These are phyloP conservation scores for Haplographium delicatum DNA, from an alignment of 495 filamentous ascomycete species.

Conservation along the genomic window DNA sequence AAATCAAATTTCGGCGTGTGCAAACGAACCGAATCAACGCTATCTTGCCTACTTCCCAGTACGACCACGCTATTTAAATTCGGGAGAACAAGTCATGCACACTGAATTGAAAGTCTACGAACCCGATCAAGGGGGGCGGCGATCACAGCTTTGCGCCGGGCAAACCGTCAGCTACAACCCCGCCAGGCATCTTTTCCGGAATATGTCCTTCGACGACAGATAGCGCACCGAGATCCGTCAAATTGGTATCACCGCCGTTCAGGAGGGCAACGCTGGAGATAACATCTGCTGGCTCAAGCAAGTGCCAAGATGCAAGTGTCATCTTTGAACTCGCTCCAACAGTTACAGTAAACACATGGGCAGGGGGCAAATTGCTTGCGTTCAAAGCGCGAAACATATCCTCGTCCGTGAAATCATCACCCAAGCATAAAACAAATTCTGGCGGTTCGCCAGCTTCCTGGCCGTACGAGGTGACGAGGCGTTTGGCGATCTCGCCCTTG, in stretches of 20 bases:
- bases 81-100: no score
- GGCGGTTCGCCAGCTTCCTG: conserved; percentile 41
- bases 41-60: no score
- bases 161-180: conserved; percentile 3
- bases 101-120: no score
- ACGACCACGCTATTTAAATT: no score
- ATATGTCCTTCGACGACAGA: conserved; percentile 22
- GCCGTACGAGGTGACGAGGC: conserved; percentile 62
- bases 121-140: no score
- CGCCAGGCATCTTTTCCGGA: conserved; percentile 13
- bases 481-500: conserved; percentile 87
- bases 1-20: no score
- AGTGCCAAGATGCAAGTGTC: conserved; percentile 80
- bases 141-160: neutral
- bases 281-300: conserved; percentile 82
- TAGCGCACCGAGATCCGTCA: conserved; percentile 20
- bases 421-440: conserved; percentile 81
- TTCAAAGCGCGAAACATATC: conserved; percentile 72
- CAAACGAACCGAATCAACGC: no score
- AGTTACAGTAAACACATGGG: conserved; percentile 78
- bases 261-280: conserved; percentile 72
- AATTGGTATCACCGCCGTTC: conserved; percentile 32
- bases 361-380: conserved; percentile 45
- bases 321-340: conserved; percentile 83
- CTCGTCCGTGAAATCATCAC: conserved; percentile 97